A percentile compares a stretch with the other conserved stretches of the same genome.
Evolutionary conservation across 805 yeast species (phyloP).

Genomic region (Candida suzukii): DNA sequence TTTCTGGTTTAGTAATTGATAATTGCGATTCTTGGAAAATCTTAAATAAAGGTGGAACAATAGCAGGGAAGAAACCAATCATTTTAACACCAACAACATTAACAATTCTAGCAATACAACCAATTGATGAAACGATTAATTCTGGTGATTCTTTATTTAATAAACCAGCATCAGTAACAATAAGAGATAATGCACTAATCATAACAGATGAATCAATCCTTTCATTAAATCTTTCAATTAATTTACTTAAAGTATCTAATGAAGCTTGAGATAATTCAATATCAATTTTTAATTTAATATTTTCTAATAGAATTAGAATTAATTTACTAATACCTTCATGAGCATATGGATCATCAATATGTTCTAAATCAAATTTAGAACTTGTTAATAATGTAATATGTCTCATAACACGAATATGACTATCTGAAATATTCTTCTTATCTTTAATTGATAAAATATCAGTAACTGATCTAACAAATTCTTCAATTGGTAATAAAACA

Average conservation of each 20-base stretch:
- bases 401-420: conserved; percentile 45
- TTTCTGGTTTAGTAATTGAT: conserved; percentile 13
- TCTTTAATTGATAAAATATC: conserved; percentile 25
- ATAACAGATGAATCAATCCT: conserved; percentile 40
- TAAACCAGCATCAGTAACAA: conserved; percentile 48
- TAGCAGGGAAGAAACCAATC: conserved; percentile 78
- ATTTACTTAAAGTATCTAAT: conserved; percentile 56
- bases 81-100: conserved; percentile 77
- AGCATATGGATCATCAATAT: conserved; percentile 41
- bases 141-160: conserved; percentile 43
- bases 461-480: conserved; percentile 58
- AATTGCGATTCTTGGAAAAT: conserved; percentile 42
- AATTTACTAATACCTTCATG: conserved; percentile 44
- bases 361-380: conserved; percentile 63
- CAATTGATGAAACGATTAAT: conserved; percentile 63
- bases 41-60: conserved; percentile 66
- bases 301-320: conserved; percentile 40
- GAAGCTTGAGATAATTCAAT: conserved; percentile 59
- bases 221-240: conserved; percentile 58
- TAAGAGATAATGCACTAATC: conserved; percentile 39
- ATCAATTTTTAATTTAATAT: conserved; percentile 29
- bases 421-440: conserved; percentile 16
- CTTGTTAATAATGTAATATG: conserved; percentile 58
- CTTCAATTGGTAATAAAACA: conserved; percentile 66
- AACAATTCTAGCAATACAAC: conserved; percentile 63